phyloP scores from a whole-genome alignment of 202 grass and related monocot genomes.

The Cymbopogon flexuosus region DNA sequence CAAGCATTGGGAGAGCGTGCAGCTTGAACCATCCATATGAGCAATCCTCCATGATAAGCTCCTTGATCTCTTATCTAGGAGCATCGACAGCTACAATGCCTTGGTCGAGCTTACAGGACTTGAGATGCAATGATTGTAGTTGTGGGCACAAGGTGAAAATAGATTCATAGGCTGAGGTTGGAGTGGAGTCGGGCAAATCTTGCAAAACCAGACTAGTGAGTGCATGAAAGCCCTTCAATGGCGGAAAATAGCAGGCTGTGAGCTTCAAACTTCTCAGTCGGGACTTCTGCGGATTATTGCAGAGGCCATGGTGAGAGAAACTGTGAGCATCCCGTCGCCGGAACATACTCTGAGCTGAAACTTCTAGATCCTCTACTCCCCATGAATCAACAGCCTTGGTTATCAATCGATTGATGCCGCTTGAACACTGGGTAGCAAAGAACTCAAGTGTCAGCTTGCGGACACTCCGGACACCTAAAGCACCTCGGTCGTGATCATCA shows the following conservation, averaged over 20 bases:
- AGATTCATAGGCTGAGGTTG: neutral
- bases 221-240: neutral
- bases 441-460: no score
- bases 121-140: neutral
- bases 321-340: no score
- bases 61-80: neutral
- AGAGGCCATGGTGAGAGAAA: no score
- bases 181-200: neutral
- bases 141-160: neutral
- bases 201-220: neutral
- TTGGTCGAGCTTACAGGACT: neutral
- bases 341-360: no score
- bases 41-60: neutral
- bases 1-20: neutral
- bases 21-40: neutral
- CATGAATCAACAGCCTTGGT: no score
- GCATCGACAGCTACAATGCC: neutral
- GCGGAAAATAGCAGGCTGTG: neutral
- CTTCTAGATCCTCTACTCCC: no score
- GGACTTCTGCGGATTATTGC: neutral
- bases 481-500: no score
- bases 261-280: conserved; percentile 4
- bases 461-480: no score
- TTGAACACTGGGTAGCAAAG: no score
- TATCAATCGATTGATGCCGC: no score